phyloP scores from a whole-genome alignment of 2,329 filamentous ascomycete species.

The Penicillium concentricum region DNA sequence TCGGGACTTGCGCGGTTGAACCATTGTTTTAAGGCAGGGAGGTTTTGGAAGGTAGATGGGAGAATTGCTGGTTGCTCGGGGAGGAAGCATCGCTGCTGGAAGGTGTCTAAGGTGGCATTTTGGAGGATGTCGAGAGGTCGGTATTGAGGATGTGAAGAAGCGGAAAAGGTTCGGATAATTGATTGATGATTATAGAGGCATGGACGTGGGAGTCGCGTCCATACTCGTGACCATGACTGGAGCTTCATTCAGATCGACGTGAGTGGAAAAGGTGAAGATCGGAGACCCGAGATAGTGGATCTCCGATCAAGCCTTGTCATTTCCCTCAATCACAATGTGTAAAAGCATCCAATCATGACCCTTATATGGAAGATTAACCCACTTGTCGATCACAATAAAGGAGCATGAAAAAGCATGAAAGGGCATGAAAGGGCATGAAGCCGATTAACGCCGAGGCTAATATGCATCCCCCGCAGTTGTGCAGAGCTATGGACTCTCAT shows the following conservation, averaged over 20 bases:
- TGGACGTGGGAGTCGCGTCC: conserved; percentile 1
- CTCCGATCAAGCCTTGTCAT: not conserved
- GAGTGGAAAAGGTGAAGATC: not conserved
- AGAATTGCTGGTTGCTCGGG: conserved; percentile 55
- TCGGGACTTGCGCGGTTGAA: conserved; percentile 44
- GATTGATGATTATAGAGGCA: not conserved
- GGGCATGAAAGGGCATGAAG: not conserved
- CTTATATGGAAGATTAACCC: not conserved
- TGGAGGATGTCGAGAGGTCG: conserved; percentile 30
- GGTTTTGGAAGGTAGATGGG: conserved; percentile 41
- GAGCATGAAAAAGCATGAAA: not conserved
- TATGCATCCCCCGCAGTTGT: conserved; percentile 7
- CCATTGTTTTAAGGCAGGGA: conserved; percentile 62
- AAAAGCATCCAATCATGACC: not conserved
- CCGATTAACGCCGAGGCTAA: conserved; percentile 10
- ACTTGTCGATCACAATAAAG: not conserved
- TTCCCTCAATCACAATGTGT: too few relatives aligned
- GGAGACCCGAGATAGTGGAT: not conserved
- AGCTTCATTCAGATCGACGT: conserved; percentile 28
- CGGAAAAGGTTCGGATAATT: not conserved
- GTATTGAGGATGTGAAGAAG: conserved; percentile 18
- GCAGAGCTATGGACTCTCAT: not conserved
- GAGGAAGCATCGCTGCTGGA: conserved; percentile 55
- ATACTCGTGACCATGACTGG: conserved; percentile 24
- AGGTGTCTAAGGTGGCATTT: conserved; percentile 44